Conservation (phyloP, 148 eudicot genomes). For the Hydrangea macrophylla region DNA sequence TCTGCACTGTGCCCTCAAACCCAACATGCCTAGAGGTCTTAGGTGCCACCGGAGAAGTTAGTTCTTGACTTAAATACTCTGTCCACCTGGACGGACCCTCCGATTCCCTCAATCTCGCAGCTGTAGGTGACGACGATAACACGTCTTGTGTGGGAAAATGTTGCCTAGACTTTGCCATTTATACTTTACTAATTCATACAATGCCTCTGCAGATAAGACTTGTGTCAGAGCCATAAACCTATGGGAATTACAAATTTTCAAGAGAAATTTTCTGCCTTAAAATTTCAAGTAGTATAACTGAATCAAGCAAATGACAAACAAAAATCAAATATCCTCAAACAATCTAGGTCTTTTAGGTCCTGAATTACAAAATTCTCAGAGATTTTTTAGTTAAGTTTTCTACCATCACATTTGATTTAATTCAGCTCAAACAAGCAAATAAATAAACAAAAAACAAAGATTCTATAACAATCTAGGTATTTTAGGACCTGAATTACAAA, state of each 20-base stretch:
- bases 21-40: constrained; percentile 48
- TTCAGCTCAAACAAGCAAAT: too few relatives aligned
- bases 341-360: background rate
- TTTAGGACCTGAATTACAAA: too few relatives aligned
- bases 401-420: too few relatives aligned
- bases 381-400: background rate
- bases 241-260: background rate
- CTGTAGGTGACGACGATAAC: constrained; percentile 31
- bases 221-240: background rate
- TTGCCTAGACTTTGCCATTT: constrained; percentile 39
- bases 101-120: constrained; percentile 47
- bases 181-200: constrained; percentile 3
- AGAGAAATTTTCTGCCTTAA: background rate
- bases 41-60: constrained; percentile 39
- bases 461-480: too few relatives aligned
- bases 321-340: background rate
- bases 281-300: background rate
- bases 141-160: constrained; percentile 38
- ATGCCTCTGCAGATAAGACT: constrained; percentile 17
- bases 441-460: too few relatives aligned
- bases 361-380: background rate
- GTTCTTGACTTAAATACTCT: constrained; percentile 46
- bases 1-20: constrained; percentile 49
- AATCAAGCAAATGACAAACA: constrained; percentile 4
- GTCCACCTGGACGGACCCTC: constrained; percentile 56